Evolutionary conservation across 768 basidiomycete genomes (phyloP), one percentile per base, ranked within the genome.

Genomic region (Xerocomellus intermedius): DNA sequence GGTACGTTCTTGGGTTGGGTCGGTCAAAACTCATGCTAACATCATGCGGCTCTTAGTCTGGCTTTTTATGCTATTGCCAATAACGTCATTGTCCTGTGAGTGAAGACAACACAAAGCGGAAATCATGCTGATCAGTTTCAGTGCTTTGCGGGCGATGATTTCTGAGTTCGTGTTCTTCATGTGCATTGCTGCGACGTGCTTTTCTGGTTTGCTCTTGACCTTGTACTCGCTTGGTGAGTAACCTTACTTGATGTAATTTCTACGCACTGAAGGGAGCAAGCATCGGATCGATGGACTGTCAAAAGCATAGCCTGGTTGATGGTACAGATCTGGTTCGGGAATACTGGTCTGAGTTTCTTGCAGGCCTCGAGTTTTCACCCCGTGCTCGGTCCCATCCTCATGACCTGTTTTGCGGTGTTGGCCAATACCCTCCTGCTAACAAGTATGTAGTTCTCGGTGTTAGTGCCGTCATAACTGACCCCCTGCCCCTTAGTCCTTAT

Each of bases 311-410:
- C 86, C 0, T 94, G 91, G 91, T 71, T 93, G 10, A 86, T 93
- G 85, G 79, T 89, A 3, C 86, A 91, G 55, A 90, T 93, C 30
- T 92, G 91, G 89, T 91, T 92, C 56, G 89, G 90, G 0, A 89
- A 87, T 61, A 86, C 83, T 3, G 87, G 79, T 62, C 72, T 91
- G 28, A 79, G 75, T 49, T 85, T 85, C 59, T 72, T 61, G 8
- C 75, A 83, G 61, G 82, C 83, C 1, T 69, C 78, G 42, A 82
- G 79, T 56, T 86, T 86, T 61, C 85, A 83, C 67, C 83, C 82
- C 6, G 59, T 92, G 2, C 86, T 91, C 51, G 89, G 89, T 2
- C 89, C 89, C 0, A 80, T 90, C 38, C 71, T 91, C 44, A 91
- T 93, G 89, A 85, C 87, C 3, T 71, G 77, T 14, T 94, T 91